These are phyloP conservation scores for Tricladium varicosporioides DNA, from an alignment of 2,329 filamentous ascomycete species.

Conservation along the genomic window DNA sequence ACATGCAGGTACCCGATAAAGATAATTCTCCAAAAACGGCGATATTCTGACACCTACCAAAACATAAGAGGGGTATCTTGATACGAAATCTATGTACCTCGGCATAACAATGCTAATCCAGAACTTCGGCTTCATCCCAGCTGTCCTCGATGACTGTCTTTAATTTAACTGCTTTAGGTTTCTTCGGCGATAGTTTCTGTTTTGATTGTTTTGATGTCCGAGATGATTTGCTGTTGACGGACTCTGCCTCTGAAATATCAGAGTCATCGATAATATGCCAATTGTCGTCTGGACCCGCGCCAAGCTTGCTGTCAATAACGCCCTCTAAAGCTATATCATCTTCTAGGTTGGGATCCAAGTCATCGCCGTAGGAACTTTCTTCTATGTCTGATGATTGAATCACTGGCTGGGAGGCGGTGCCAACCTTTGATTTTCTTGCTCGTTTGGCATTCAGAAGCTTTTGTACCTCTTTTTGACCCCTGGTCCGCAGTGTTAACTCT, in stretches of 20 bases:
- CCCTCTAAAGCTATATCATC: constrained; percentile 14
- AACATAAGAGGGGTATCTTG: neutral
- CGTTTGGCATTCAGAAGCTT: constrained; percentile 57
- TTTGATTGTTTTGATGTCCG: neutral
- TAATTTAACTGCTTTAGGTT: constrained; percentile 21
- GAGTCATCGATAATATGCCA: constrained; percentile 23
- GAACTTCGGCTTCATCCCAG: constrained; percentile 45
- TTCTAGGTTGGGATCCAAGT: constrained; percentile 3
- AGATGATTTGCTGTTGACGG: constrained; percentile 18
- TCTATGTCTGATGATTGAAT: constrained; percentile 16
- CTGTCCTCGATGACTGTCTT: constrained; percentile 53
- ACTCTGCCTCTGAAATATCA: constrained; percentile 24
- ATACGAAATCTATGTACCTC: neutral
- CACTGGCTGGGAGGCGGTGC: constrained; percentile 15
- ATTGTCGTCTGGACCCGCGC: constrained; percentile 7
- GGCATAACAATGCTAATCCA: constrained; percentile 35
- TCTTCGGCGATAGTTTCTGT: constrained; percentile 12
- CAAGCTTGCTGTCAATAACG: neutral
- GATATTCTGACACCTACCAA: neutral
- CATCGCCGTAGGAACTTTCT: constrained; percentile 16
- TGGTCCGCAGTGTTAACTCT: constrained; percentile 71
- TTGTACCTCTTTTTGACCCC: constrained; percentile 68
- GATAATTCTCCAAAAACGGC: neutral
- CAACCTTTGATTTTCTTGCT: constrained; percentile 13
- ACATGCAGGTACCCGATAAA: constrained; percentile 5